Base-by-base conservation (phyloP, 257 asterid species). In the Ehretia macrophylla region DNA sequence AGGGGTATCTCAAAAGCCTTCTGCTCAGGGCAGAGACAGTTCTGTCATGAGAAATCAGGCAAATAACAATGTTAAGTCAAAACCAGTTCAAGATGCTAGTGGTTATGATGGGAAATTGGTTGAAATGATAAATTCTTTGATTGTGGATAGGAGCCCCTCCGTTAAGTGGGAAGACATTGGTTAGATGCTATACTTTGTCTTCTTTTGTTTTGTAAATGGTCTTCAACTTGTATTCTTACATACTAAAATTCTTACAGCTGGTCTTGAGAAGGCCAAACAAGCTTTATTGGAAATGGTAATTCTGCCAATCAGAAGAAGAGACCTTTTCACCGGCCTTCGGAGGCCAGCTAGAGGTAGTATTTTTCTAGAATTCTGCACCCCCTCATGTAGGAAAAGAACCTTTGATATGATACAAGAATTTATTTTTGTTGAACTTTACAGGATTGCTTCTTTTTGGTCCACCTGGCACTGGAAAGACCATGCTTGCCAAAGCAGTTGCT, bases 121-220 rank as follows among this genome's bases (percentile, higher is more conserved):
- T 32, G 99, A 86, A 63, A 89, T 85, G 95, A 89, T 93, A 66
- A 93, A 89, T 68, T 85, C 96, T 48, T 83, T 86, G 75, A 93
- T 93, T 70, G 78, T 93, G 52, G 97, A 89, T 68, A 79, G 76
- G 58, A 84, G 94, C 73, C 95, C 96, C 60, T 86, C 99, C 54
- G 97, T 93, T 69, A 93, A 93, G 76, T 93, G 99, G 99, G 94
- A 89, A 65, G 99, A 89, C 75, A 93, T 93, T 58, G 99, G 99
- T 93, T 56, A 77, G 94, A 66, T 47, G 63, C 60, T 57, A 18
- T 18, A 50, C 10, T 23, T 55, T 51, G 14, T 61, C 54, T 18
- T 68, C 52, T 60, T 59, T 55, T 65, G 58, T 32, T 65, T 64
- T 10, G 17, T 48, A 14, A 55, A 50, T 27, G 46, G 58, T 66